Base-by-base conservation (phyloP, 2,329 filamentous ascomycete genomes). In the Aspergillus brasiliensis region DNA sequence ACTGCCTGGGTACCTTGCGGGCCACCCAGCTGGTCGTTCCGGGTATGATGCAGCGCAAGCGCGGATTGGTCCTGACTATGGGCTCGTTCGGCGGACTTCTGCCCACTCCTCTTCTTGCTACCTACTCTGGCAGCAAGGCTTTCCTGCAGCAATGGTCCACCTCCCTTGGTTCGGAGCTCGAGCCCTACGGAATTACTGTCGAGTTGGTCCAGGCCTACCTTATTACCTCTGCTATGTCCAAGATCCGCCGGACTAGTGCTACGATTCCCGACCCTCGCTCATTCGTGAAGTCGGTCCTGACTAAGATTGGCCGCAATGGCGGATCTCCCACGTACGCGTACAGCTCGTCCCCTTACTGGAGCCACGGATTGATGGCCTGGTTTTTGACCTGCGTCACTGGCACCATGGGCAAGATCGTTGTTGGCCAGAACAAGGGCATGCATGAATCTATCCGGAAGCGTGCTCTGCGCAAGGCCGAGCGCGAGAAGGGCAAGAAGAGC, bases 71-170 rank as follows among this genome's bases (percentile, higher is more conserved):
- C 71, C 82, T 99, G 57, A 99, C 94, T 60, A 97, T 99, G 93
- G 95, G 94, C 49, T 97, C 93, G 10, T 96, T 98, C 74, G 95
- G 90, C 63, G 96, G 95, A 67, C 89, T 96, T 79, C 86, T 95
- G 62, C 95, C 95, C 7, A 97, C 92, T 0, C 93, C 96, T 5
- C 88, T 95, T 57, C 85, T 99, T 47, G 95, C 95, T 11, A 98
- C 95, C 3, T 99, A 99, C 83, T 96, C 91, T 47, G 95, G 95
- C 66, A 95, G 90, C 86, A 99, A 99, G 81, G 94, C 95, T 1
- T 99, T 99, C 84, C 84, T 99, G 51, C 94, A 98, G 79, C 89
- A 96, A 73, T 99, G 95, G 95, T 97, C 91, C 66, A 90, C 88
- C 5, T 88, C 95, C 10, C 84, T 99, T 13, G 91, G 89, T 1